Base-by-base conservation (phyloP, 169 alveolate genomes). In the Theileria parva region DNA sequence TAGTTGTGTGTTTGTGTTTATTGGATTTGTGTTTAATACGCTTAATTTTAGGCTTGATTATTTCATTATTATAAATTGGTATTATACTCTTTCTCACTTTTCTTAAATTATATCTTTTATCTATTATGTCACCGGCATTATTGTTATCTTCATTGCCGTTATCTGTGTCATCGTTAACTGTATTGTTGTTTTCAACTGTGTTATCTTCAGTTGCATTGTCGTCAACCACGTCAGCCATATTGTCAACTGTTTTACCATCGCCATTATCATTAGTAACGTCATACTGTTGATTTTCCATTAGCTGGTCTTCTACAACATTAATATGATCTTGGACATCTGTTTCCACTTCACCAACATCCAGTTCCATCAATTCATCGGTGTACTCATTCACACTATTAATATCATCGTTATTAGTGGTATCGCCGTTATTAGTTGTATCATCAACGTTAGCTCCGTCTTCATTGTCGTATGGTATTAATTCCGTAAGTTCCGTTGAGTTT, bases 121-220 rank as follows among this genome's bases (percentile, higher is more conserved):
- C 74, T 25, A 25, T 13, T 25, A 55, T 21, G 64, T 55, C 64
- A 55, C 12, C 27, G 4, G 21, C 12, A 17, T 55, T 4, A 25
- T 70, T 77, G 59, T 19, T 67, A n/a, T 75, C 59, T n/a, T 55
- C 63, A 72, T 71, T 69, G 39, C 53, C 72, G 19, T 77, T 86
- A 30, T 77, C 63, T 71, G 72, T 70, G 6, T 84, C 72, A 74
- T 79, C 74, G 32, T 83, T 75, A 51, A 66, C 70, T 64, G 67
- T 48, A 48, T 84, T 60, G 34, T 81, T 67, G 69, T 84, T 81
- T 50, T 73, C 68, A 84, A 51, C 71, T 72, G 77, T 57, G 30
- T 72, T 50, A 1, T 84, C 81, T 60, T 75, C 69, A 15, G 13
- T 37, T 61, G 32, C 17, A 17, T 1, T 32, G 37, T 32, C 5